Percentiles rank a stretch among this genome's conserved stretches.
phyloP scores from a whole-genome alignment of 768 basidiomycete species.

The Boletus coccyginus region DNA sequence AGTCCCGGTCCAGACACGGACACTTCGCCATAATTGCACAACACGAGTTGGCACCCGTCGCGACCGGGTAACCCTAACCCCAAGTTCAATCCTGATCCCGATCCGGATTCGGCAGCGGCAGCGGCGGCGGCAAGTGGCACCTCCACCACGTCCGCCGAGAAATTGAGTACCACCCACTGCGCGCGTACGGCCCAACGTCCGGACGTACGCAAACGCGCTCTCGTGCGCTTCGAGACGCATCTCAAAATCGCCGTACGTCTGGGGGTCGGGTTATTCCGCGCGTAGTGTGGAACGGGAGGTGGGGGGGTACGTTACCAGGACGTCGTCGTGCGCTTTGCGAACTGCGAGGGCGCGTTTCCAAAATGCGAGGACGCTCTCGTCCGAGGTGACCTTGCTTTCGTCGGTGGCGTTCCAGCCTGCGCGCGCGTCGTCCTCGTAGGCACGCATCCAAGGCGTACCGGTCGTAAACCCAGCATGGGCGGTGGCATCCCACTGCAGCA shows the following conservation, averaged over 20 bases:
- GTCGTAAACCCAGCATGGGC: slow-evolving; percentile 63
- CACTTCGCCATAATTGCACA: slow-evolving; percentile 25
- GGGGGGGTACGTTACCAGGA: slow-evolving; percentile 39
- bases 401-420: slow-evolving; percentile 48
- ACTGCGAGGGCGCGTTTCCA: slow-evolving; percentile 55
- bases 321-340: slow-evolving; percentile 46
- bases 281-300: too few species aligned
- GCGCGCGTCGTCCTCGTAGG: slow-evolving; percentile 60
- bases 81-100: too few species aligned
- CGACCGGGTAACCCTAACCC: slow-evolving; percentile 1
- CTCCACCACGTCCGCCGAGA: slow-evolving; percentile 30
- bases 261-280: background rate
- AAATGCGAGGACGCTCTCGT: slow-evolving; percentile 55
- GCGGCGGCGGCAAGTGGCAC: background rate
- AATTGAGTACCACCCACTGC: slow-evolving; percentile 50
- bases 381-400: background rate
- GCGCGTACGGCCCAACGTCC: slow-evolving; percentile 33
- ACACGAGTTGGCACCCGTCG: slow-evolving; percentile 10
- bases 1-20: background rate
- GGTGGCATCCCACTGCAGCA: slow-evolving; percentile 54
- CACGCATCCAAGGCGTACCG: slow-evolving; percentile 70
- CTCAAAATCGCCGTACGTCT: slow-evolving; percentile 63
- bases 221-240: slow-evolving; percentile 46
- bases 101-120: too few species aligned
- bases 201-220: slow-evolving; percentile 53